Evolutionary conservation across 2,329 filamentous ascomycete genomes (phyloP), one percentile per base, ranked within the genome.

Genomic region (Cladosporium sphaerospermum): DNA sequence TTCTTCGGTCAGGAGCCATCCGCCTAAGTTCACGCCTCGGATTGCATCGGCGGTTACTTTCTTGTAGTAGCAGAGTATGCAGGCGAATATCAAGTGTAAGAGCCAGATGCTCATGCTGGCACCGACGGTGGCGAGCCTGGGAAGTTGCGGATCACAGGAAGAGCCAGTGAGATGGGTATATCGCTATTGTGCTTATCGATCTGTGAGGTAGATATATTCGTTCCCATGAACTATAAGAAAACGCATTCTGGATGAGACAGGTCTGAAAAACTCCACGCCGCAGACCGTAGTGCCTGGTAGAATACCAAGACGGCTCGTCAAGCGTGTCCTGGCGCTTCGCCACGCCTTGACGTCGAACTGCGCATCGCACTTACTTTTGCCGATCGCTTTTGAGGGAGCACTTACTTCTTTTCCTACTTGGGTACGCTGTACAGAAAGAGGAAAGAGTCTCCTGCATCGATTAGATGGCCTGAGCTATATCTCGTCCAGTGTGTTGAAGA

Each of bases 11-110:
- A 78, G 69, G 14, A 78, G 63, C 75, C 75, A 78, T 37, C 75
- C 75, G 28, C 75, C 75, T 55, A 78, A 69, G 48, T 77, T 78
- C n/a, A 77, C 69, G 34, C 75, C 75, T 37, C 70, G 68, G n/a
- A 81, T 73, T 57, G 74, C 76, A 33, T 74, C 69, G 4, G 48
- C 48, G 2, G 3, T 28, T 0, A 28, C 23, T 13, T 8, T 7
- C 2, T 13, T 13, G 5, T 9, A 7, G n/a, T 13, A 41, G n/a
- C 28, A n/a, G 10, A n/a, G 13, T 7, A 33, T 1, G 14, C 16
- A 31, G 37, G 33, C 4, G n/a, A 9, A 11, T 10, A 42, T 16
- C 9, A 5, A 16, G 18, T 16, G 23, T 4, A 19, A 31, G 3
- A 16, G 18, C 36, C 23, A 41, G 19, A 5, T 18, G 6, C 9